Evolutionary conservation across 164 flowering plant genomes (phyloP).

Genomic region (Cinnamomum micranthum): DNA sequence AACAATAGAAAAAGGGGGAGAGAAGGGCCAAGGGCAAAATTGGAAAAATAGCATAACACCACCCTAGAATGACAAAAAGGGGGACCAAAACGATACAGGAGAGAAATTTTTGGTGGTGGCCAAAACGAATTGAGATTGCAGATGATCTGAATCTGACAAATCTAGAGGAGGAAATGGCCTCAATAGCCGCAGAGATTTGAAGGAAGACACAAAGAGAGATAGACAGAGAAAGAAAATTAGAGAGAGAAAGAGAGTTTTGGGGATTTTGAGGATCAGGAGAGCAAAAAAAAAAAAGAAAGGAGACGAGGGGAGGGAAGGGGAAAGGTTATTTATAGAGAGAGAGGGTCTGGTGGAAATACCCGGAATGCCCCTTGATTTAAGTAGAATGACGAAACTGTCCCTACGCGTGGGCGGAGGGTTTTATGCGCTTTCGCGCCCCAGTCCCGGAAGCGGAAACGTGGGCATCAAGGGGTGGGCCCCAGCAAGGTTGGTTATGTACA

Average conservation of each 20-base stretch:
- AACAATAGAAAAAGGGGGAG: too few species aligned
- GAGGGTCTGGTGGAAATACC: not conserved
- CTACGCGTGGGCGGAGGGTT: not conserved
- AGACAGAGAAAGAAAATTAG: not conserved
- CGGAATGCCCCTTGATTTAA: not conserved
- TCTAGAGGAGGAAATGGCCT: not conserved
- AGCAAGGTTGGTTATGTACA: too few species aligned
- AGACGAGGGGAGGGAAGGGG: not conserved
- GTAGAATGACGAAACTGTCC: slow-evolving; percentile 4
- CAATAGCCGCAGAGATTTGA: not conserved
- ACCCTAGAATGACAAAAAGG: not conserved
- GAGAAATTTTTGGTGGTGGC: not conserved
- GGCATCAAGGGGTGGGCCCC: too few species aligned
- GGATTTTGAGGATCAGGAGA: too few species aligned
- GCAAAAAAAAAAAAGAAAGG: not conserved
- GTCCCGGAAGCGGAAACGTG: too few species aligned
- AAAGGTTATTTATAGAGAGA: not conserved
- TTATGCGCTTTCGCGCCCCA: too few species aligned
- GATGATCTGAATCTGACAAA: not conserved
- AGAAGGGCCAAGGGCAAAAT: not conserved
- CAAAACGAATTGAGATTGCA: not conserved
- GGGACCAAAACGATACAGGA: not conserved
- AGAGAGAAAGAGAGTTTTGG: not conserved
- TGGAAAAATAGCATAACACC: not conserved
- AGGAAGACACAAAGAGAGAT: not conserved